These are phyloP conservation scores for Spirogloea muscicola DNA, from an alignment of 139 green algal genomes.

Conservation along the genomic window DNA sequence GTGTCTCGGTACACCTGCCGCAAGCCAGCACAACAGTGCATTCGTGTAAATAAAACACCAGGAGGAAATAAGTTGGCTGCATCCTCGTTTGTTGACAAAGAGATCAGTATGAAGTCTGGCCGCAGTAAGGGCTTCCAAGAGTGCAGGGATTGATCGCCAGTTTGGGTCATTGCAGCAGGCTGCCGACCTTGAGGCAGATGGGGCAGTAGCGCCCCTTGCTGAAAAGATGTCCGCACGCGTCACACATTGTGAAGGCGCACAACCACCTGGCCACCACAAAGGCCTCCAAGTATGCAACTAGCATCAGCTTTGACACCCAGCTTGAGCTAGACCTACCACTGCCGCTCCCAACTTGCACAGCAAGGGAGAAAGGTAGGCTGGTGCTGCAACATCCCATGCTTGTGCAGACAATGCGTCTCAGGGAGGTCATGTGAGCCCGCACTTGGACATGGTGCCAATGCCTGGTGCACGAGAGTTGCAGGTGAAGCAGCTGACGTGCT, in stretches of 20 bases:
- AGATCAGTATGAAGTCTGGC: neutral
- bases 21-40: neutral
- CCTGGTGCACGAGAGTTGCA: slow-evolving; percentile 26
- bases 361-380: neutral
- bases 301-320: neutral
- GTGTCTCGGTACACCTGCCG: slow-evolving; percentile 38
- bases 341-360: neutral
- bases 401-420: neutral
- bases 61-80: neutral
- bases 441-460: slow-evolving; percentile 26
- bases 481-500: slow-evolving; percentile 13
- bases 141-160: neutral
- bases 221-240: slow-evolving; percentile 40
- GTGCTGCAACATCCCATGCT: neutral
- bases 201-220: slow-evolving; percentile 34
- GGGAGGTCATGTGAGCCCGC: neutral
- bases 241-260: slow-evolving; percentile 25
- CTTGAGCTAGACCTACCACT: neutral
- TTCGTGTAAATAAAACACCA: neutral
- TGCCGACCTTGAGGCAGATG: slow-evolving; percentile 20
- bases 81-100: too few relatives aligned
- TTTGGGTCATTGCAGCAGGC: neutral
- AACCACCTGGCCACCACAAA: slow-evolving; percentile 24
- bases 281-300: neutral
- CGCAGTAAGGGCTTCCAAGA: neutral